These are phyloP conservation scores for Eucommia ulmoides DNA, from an alignment of 257 asterid species.

Conservation along the genomic window DNA sequence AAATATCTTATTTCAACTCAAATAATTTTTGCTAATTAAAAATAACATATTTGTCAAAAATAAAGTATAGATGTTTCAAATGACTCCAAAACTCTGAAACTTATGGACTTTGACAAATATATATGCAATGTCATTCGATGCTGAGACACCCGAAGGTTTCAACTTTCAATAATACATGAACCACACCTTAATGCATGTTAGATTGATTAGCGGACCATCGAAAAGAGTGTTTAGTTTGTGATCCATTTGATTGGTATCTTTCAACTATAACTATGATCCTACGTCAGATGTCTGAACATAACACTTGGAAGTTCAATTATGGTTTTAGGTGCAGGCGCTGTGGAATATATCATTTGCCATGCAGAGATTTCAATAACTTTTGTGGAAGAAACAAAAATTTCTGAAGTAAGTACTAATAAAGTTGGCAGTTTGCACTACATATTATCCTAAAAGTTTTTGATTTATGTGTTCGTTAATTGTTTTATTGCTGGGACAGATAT, in stretches of 20 bases:
- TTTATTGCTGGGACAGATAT: neutral
- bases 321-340: slow-evolving; percentile 70
- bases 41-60: too few species aligned
- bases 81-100: too few species aligned
- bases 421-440: neutral
- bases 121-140: too few species aligned
- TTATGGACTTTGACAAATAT: too few species aligned
- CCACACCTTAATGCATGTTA: neutral
- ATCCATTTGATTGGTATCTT: neutral
- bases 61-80: too few species aligned
- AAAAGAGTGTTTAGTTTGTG: too few species aligned
- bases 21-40: too few species aligned
- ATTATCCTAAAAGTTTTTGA: neutral
- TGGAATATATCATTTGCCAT: slow-evolving; percentile 59
- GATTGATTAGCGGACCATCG: too few species aligned
- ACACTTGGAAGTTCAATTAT: slow-evolving; percentile 1
- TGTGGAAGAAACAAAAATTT: slow-evolving; percentile 53
- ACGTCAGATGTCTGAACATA: neutral
- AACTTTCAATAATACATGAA: neutral
- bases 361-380: slow-evolving; percentile 65
- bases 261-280: neutral
- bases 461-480: neutral
- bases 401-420: slow-evolving; percentile 30
- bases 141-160: too few species aligned
- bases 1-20: too few species aligned